Percentiles rank a stretch among this genome's conserved stretches.
phyloP scores from a whole-genome alignment of 495 filamentous ascomycete species.

The Rostrohypoxylon terebratum region DNA sequence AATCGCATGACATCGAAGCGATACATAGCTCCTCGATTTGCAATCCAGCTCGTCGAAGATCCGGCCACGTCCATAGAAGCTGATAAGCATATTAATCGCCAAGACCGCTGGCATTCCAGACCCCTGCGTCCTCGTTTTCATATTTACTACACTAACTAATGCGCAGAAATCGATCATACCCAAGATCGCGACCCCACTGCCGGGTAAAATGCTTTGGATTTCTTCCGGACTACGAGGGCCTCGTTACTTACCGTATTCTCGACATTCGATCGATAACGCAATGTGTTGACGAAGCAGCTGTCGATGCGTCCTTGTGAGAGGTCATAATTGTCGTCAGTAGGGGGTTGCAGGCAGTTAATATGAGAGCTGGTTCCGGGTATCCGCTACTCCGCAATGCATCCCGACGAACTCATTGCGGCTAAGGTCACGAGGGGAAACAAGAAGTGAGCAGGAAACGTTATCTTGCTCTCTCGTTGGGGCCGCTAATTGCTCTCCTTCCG shows the following conservation, averaged over 20 bases:
- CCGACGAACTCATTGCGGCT: slow-evolving; percentile 7
- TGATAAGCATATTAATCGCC: slow-evolving; percentile 40
- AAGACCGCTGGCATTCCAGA: slow-evolving; percentile 33
- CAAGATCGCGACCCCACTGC: slow-evolving; percentile 27
- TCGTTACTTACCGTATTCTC: slow-evolving; percentile 3
- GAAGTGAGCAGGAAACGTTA: slow-evolving; percentile 10
- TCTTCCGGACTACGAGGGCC: slow-evolving; percentile 21
- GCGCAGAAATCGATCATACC: slow-evolving; percentile 29
- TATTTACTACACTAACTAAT: slow-evolving; percentile 34
- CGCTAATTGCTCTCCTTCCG: slow-evolving; percentile 34
- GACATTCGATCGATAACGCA: slow-evolving; percentile 12
- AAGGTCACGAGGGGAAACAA: slow-evolving; percentile 11
- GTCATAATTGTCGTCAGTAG: slow-evolving; percentile 15
- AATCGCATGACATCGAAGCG: slow-evolving; percentile 29
- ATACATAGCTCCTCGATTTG: slow-evolving; percentile 24
- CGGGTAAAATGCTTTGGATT: slow-evolving; percentile 37
- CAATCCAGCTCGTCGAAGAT: slow-evolving; percentile 41
- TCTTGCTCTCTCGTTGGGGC: slow-evolving; percentile 19
- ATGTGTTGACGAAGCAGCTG: slow-evolving; percentile 1
- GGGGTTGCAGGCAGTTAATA: slow-evolving; percentile 29
- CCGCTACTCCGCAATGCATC: slow-evolving; percentile 18
- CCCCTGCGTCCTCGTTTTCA: slow-evolving; percentile 33
- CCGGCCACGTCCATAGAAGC: slow-evolving; percentile 24
- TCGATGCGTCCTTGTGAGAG: slow-evolving; percentile 13
- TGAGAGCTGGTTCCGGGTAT: slow-evolving; percentile 19